Conservation (phyloP, 345 rosid genomes). For the Microthlaspi erraticum region DNA sequence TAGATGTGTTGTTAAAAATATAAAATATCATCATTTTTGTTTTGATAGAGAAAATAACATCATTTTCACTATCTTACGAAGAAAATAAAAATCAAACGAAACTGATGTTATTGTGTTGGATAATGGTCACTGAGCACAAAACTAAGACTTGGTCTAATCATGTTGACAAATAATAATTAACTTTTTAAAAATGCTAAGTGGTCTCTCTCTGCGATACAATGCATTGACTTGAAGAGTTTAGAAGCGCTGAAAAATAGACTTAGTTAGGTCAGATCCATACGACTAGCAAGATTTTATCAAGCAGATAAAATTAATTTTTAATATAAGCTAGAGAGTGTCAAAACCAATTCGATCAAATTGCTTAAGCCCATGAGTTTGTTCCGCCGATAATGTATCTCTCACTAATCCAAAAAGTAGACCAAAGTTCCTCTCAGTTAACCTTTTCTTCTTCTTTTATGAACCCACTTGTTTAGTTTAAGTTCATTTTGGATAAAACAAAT, state of each 20-base stretch:
- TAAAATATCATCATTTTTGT: too few relatives aligned
- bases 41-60: too few relatives aligned
- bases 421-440: background rate
- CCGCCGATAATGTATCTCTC: constrained; percentile 2
- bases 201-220: constrained; percentile 30
- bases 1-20: background rate
- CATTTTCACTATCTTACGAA: background rate
- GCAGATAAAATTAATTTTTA: background rate
- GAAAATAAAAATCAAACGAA: background rate
- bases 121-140: background rate
- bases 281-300: constrained; percentile 11
- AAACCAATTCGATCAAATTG: constrained; percentile 40
- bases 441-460: background rate
- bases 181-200: background rate
- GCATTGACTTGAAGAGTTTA: constrained; percentile 39
- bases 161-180: constrained; percentile 6
- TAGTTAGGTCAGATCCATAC: constrained; percentile 43
- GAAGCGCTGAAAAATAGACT: constrained; percentile 26
- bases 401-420: constrained; percentile 18
- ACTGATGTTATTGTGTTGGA: background rate
- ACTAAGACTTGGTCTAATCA: background rate
- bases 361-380: constrained; percentile 13
- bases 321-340: constrained; percentile 21
- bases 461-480: constrained; percentile 22
- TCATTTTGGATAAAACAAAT: constrained; percentile 10